These are phyloP conservation scores for Cercophora samala DNA, from an alignment of 495 filamentous ascomycete species.

Conservation along the genomic window DNA sequence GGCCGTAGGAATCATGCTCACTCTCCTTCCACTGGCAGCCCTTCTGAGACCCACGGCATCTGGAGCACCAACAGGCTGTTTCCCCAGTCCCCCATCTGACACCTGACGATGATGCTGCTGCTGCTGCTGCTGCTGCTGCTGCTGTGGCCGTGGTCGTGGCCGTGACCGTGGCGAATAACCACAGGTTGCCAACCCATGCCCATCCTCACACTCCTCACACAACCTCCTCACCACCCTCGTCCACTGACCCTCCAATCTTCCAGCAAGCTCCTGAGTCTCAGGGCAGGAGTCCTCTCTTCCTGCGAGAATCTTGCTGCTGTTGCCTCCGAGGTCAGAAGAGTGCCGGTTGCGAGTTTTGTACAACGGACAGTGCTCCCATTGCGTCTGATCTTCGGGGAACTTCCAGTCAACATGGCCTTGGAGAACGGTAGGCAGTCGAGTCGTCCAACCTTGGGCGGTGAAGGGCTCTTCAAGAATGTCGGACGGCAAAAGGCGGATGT, in stretches of 20 bases:
- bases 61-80: background rate
- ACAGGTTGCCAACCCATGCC: background rate
- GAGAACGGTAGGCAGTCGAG: background rate
- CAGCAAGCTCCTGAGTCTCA: background rate
- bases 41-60: background rate
- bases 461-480: background rate
- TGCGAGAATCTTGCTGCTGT: background rate
- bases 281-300: background rate
- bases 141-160: no score
- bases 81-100: background rate
- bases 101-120: background rate
- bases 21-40: background rate
- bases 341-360: background rate
- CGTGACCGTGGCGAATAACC: no score
- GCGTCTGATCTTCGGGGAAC: background rate
- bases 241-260: background rate
- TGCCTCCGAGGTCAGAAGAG: background rate
- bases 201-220: background rate
- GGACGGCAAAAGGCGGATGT: background rate
- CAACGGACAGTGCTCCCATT: constrained; percentile 1
- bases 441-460: background rate
- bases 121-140: background rate
- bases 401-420: background rate
- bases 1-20: background rate
- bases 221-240: constrained; percentile 2